Conservation (phyloP, 2,329 filamentous ascomycete species). For the Epichloe brachyelytri region DNA sequence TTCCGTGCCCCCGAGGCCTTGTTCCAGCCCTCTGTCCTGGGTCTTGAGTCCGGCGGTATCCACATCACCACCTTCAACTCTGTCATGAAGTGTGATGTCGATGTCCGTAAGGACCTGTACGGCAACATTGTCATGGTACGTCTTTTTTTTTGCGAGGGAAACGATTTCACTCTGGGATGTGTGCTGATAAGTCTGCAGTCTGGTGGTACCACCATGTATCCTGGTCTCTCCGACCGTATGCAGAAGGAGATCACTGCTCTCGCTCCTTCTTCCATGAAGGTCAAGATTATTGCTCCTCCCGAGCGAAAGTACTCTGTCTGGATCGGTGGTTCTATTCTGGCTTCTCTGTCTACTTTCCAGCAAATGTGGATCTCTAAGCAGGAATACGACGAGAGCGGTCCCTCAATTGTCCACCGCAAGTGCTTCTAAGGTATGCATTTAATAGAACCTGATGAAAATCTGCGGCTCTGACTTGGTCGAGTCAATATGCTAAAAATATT, state of each 20-base stretch:
- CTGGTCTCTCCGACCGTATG: conserved; percentile 99
- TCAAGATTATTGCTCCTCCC: conserved; percentile 99
- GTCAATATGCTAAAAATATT: neutral
- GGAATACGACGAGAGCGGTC: conserved; percentile 99
- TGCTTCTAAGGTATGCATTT: conserved; percentile 77
- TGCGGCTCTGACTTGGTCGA: neutral
- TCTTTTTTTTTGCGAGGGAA: neutral
- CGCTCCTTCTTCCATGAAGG: conserved; percentile 99
- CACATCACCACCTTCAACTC: conserved; percentile 99
- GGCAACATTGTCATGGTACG: conserved; percentile 99
- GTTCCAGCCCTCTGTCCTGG: conserved; percentile 96
- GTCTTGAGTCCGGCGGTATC: conserved; percentile 97
- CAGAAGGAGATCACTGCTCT: conserved; percentile 99
- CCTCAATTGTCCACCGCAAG: conserved; percentile 99
- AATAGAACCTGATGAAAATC: neutral
- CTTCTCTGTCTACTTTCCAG: conserved; percentile 99
- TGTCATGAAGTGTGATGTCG: conserved; percentile 99
- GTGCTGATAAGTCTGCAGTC: conserved; percentile 45
- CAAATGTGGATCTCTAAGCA: conserved; percentile 99
- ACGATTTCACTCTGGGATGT: too few species aligned
- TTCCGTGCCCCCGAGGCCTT: conserved; percentile 99
- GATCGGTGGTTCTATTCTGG: conserved; percentile 99
- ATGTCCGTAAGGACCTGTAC: conserved; percentile 99
- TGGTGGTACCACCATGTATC: conserved; percentile 99
- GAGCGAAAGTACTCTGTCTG: conserved; percentile 99